Evolutionary conservation across 176 grass and related monocot genomes (phyloP).

Genomic region (Typha latifolia): DNA sequence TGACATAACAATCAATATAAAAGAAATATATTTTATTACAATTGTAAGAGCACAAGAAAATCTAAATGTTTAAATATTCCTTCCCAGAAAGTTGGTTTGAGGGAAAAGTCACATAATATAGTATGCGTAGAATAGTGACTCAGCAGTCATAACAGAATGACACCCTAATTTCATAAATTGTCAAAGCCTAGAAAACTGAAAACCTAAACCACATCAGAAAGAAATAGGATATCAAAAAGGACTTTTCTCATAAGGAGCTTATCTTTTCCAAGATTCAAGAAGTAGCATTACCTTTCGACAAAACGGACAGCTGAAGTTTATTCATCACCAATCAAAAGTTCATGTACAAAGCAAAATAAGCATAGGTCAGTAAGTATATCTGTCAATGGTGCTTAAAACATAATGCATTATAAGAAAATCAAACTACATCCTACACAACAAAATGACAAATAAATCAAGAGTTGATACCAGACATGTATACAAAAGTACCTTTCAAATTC

Average conservation of each 20-base stretch:
- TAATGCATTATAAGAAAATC: neutral
- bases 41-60: neutral
- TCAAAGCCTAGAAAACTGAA: neutral
- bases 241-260: neutral
- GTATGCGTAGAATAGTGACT: neutral
- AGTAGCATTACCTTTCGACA: constrained; percentile 68
- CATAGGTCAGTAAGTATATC: constrained; percentile 4
- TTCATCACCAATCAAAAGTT: constrained; percentile 12
- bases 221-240: neutral
- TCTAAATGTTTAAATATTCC: neutral
- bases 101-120: neutral
- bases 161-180: neutral
- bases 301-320: constrained; percentile 73
- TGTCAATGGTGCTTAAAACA: neutral
- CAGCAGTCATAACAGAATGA: neutral
- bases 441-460: constrained; percentile 1
- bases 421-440: neutral
- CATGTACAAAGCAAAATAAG: constrained; percentile 16
- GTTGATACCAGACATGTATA: neutral
- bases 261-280: neutral
- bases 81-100: neutral
- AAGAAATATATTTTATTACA: neutral
- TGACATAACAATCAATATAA: constrained; percentile 12
- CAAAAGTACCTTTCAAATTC: constrained; percentile 77
- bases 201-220: constrained; percentile 3